phyloP scores from a whole-genome alignment of 768 basidiomycete genomes.

The Trichaptum fuscoviolaceum region DNA sequence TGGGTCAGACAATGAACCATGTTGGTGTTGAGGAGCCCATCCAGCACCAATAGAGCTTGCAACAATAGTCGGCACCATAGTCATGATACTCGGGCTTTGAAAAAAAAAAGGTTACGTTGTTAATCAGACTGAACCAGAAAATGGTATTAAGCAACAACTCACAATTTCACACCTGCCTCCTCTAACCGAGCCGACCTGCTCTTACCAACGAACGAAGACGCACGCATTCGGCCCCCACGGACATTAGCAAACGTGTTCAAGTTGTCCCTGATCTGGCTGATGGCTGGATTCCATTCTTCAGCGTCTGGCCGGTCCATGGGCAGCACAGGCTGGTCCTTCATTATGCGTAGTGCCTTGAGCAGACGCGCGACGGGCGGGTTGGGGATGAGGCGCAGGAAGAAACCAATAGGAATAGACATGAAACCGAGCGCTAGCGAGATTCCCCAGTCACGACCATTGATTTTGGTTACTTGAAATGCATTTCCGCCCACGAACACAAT shows the following conservation, averaged over 20 bases:
- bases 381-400: conserved; percentile 73
- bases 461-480: conserved; percentile 82
- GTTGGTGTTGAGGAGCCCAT: conserved; percentile 46
- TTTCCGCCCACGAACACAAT: conserved; percentile 90
- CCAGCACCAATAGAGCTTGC: conserved; percentile 69
- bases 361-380: conserved; percentile 70
- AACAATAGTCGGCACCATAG: conserved; percentile 71
- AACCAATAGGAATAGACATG: conserved; percentile 85
- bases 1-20: conserved; percentile 64
- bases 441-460: conserved; percentile 86
- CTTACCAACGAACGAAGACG: conserved; percentile 81
- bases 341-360: conserved; percentile 49
- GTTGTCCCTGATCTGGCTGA: conserved; percentile 81
- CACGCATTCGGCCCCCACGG: conserved; percentile 84
- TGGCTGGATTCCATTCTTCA: conserved; percentile 70
- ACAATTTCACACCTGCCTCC: conserved; percentile 30
- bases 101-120: conserved; percentile 16
- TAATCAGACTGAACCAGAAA: conserved; percentile 13
- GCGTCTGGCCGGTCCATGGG: conserved; percentile 58
- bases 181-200: conserved; percentile 55
- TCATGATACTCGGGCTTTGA: conserved; percentile 60
- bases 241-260: conserved; percentile 75
- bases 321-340: conserved; percentile 59
- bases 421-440: conserved; percentile 85
- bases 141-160: conserved; percentile 21